phyloP scores from a whole-genome alignment of 768 basidiomycete species.

The Lentinula sp. region DNA sequence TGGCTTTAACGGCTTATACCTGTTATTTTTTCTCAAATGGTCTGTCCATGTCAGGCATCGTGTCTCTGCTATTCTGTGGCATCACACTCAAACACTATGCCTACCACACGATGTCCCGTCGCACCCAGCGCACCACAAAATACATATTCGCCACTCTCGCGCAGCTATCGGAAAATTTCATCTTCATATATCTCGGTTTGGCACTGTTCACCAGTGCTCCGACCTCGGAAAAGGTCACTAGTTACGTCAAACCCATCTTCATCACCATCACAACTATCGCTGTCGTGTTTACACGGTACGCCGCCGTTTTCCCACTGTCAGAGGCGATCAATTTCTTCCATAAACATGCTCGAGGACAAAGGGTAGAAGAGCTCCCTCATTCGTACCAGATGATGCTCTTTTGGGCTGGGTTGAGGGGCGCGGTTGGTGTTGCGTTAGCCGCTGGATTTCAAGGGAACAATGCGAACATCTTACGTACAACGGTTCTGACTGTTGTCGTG shows the following conservation, averaged over 20 bases:
- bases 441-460: conserved; percentile 94
- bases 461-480: conserved; percentile 85
- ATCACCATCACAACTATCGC: conserved; percentile 88
- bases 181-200: conserved; percentile 97
- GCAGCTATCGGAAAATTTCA: conserved; percentile 96
- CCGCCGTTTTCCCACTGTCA: conserved; percentile 92
- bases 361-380: conserved; percentile 88
- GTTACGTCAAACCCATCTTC: conserved; percentile 92
- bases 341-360: conserved; percentile 75
- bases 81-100: conserved; percentile 99
- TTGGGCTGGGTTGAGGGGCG: conserved; percentile 96
- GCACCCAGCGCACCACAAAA: conserved; percentile 90
- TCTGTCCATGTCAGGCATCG: conserved; percentile 90
- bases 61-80: conserved; percentile 95
- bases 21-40: conserved; percentile 99
- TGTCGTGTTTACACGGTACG: conserved; percentile 92
- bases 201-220: conserved; percentile 91
- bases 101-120: conserved; percentile 98
- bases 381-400: conserved; percentile 99
- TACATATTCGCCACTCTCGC: conserved; percentile 95
- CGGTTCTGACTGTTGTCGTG: conserved; percentile 93
- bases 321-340: conserved; percentile 94
- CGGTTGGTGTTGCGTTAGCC: conserved; percentile 95
- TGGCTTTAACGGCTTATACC: conserved; percentile 91
- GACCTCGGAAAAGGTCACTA: conserved; percentile 66